phyloP scores from a whole-genome alignment of 2,329 filamentous ascomycete species.

The Dendrostoma leiphaemia region DNA sequence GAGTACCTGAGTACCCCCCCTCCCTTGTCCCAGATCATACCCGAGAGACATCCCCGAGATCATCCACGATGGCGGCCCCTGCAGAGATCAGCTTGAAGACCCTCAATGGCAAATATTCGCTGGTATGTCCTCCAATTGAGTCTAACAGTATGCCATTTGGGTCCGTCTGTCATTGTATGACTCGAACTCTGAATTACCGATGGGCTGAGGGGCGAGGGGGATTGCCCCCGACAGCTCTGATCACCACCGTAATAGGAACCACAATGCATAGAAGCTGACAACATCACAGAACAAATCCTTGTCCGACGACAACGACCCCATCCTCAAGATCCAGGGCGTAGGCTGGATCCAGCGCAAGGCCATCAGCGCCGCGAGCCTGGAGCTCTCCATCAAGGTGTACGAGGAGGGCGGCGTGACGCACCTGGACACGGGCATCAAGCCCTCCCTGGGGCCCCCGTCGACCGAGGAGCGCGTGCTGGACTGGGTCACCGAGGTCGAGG shows the following conservation, averaged over 20 bases:
- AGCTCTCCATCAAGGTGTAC: slow-evolving; percentile 18
- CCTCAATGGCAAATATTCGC: slow-evolving; percentile 9
- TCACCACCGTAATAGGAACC: too few relatives aligned
- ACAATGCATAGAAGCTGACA: too few relatives aligned
- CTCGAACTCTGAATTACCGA: too few relatives aligned
- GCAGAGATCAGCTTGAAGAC: slow-evolving; percentile 8
- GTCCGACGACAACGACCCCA: slow-evolving; percentile 20
- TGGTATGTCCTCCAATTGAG: background rate
- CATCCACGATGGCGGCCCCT: slow-evolving; percentile 9
- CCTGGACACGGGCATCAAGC: slow-evolving; percentile 21
- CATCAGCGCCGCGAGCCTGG: slow-evolving; percentile 19
- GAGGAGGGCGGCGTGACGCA: slow-evolving; percentile 18
- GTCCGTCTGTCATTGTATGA: too few relatives aligned
- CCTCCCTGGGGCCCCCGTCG: slow-evolving; percentile 15
- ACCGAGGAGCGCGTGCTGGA: slow-evolving; percentile 20
- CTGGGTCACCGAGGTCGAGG: slow-evolving; percentile 16
- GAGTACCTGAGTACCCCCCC: too few relatives aligned
- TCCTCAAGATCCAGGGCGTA: slow-evolving; percentile 22
- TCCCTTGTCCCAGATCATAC: background rate
- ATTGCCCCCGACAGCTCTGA: too few relatives aligned
- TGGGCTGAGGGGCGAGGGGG: background rate
- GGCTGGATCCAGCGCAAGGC: slow-evolving; percentile 23
- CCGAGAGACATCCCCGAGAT: background rate
- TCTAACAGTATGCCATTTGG: too few relatives aligned
- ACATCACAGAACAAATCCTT: slow-evolving; percentile 15